Percentiles rank a stretch among this genome's conserved stretches.
Evolutionary conservation across 352 stramenopile genomes (phyloP).

Genomic region (Aphanomyces euteiches): DNA sequence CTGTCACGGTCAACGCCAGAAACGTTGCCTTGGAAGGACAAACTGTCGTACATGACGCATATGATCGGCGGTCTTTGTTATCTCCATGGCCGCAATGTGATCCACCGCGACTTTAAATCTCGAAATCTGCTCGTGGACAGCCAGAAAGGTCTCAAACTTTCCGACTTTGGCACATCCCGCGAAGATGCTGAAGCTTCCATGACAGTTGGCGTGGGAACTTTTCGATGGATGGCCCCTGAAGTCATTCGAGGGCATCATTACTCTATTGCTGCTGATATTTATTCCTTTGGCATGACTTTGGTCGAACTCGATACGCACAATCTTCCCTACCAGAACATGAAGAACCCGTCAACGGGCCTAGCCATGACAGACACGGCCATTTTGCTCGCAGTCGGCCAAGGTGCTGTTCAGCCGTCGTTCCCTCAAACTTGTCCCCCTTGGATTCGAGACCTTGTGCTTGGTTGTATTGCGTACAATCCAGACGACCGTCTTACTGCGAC

Average conservation of each 20-base stretch:
- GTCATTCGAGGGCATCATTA: slow-evolving; percentile 20
- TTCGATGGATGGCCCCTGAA: slow-evolving; percentile 24
- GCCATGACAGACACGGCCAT: background rate
- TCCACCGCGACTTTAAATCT: slow-evolving; percentile 18
- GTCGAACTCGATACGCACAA: background rate
- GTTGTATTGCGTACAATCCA: background rate
- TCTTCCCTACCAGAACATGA: background rate
- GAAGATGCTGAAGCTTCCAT: slow-evolving; percentile 20
- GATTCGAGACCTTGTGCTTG: background rate
- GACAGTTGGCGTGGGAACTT: slow-evolving; percentile 24
- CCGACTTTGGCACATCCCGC: slow-evolving; percentile 18
- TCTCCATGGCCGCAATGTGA: slow-evolving; percentile 10
- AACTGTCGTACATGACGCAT: background rate
- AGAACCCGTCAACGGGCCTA: background rate
- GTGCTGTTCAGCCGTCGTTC: background rate
- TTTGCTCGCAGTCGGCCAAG: background rate
- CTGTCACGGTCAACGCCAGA: background rate
- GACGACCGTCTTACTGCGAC: background rate
- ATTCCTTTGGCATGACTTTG: slow-evolving; percentile 11
- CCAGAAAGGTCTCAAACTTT: slow-evolving; percentile 13
- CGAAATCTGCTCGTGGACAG: slow-evolving; percentile 24
- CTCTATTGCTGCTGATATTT: slow-evolving; percentile 21
- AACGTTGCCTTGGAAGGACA: background rate
- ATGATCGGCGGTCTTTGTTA: slow-evolving; percentile 11
- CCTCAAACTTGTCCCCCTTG: background rate